Percentiles rank a stretch among this genome's conserved stretches.
Conservation (phyloP, 2,329 filamentous ascomycete species). For the Davidsoniella australis region DNA sequence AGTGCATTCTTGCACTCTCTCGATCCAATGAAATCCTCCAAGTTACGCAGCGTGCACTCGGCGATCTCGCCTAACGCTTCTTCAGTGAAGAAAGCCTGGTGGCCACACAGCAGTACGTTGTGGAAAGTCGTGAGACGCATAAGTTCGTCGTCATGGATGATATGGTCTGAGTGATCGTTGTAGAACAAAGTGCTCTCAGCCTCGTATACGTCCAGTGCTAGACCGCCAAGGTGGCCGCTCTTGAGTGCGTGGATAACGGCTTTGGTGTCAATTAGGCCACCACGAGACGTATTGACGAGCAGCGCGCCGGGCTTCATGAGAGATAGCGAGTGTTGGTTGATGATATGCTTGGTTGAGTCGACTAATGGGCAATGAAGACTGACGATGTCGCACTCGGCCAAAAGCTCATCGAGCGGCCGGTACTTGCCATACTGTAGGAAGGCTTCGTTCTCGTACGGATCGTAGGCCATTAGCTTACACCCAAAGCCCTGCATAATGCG, state of each 20-base stretch:
- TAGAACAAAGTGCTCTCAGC: conserved; percentile 47
- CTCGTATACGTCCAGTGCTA: conserved; percentile 54
- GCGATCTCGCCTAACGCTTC: conserved; percentile 50
- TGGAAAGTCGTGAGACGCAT: conserved; percentile 52
- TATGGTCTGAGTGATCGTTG: conserved; percentile 44
- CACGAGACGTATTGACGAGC: conserved; percentile 52
- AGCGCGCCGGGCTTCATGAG: conserved; percentile 42
- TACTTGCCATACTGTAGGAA: conserved; percentile 35
- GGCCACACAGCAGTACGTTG: conserved; percentile 49
- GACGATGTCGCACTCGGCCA: conserved; percentile 41
- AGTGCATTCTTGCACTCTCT: conserved; percentile 23
- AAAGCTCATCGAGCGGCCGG: conserved; percentile 34
- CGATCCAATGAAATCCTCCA: conserved; percentile 26
- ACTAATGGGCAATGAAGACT: conserved; percentile 51
- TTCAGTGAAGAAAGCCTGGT: conserved; percentile 53
- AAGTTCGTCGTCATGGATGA: conserved; percentile 49
- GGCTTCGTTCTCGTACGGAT: conserved; percentile 34
- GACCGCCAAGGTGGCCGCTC: conserved; percentile 37
- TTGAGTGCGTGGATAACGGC: conserved; percentile 46
- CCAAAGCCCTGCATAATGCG: conserved; percentile 48
- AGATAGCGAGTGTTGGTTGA: conserved; percentile 34
- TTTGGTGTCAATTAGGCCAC: conserved; percentile 42
- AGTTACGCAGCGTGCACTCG: conserved; percentile 38
- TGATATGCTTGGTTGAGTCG: conserved; percentile 40
- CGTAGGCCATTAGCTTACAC: conserved; percentile 43